phyloP scores from a whole-genome alignment of 768 basidiomycete genomes.

The Psilocybe azurescens region DNA sequence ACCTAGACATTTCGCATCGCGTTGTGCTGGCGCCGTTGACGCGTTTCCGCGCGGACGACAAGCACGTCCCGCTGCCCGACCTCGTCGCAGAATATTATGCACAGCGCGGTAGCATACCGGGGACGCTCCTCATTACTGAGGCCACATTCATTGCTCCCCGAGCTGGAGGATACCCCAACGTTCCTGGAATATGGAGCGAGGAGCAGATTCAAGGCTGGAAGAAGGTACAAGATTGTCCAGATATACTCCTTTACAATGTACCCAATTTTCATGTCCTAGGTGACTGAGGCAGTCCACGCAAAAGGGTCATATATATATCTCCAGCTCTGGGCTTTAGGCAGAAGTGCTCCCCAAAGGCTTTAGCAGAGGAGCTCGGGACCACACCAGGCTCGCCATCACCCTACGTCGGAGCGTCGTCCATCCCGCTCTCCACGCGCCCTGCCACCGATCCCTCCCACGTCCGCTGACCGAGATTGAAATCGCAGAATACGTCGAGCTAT shows the following conservation, averaged over 20 bases:
- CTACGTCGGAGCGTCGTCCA: slow-evolving; percentile 36
- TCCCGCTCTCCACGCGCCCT: slow-evolving; percentile 34
- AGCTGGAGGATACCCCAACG: slow-evolving; percentile 53
- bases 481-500: slow-evolving; percentile 51
- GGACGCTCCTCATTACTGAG: slow-evolving; percentile 63
- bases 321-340: slow-evolving; percentile 65
- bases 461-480: slow-evolving; percentile 54
- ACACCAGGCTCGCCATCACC: background rate
- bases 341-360: slow-evolving; percentile 37
- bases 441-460: slow-evolving; percentile 35
- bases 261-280: slow-evolving; percentile 30
- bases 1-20: slow-evolving; percentile 48
- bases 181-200: slow-evolving; percentile 69
- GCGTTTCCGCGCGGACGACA: slow-evolving; percentile 43
- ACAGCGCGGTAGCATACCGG: slow-evolving; percentile 51
- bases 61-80: slow-evolving; percentile 38
- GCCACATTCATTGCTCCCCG: slow-evolving; percentile 54
- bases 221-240: slow-evolving; percentile 33
- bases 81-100: slow-evolving; percentile 49
- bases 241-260: too few relatives aligned
- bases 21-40: slow-evolving; percentile 61
- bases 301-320: slow-evolving; percentile 51
- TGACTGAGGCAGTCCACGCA: slow-evolving; percentile 49
- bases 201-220: slow-evolving; percentile 68
- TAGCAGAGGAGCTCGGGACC: slow-evolving; percentile 35